phyloP scores from a whole-genome alignment of 2,329 filamentous ascomycete genomes.

The Talaromyces sp. region DNA sequence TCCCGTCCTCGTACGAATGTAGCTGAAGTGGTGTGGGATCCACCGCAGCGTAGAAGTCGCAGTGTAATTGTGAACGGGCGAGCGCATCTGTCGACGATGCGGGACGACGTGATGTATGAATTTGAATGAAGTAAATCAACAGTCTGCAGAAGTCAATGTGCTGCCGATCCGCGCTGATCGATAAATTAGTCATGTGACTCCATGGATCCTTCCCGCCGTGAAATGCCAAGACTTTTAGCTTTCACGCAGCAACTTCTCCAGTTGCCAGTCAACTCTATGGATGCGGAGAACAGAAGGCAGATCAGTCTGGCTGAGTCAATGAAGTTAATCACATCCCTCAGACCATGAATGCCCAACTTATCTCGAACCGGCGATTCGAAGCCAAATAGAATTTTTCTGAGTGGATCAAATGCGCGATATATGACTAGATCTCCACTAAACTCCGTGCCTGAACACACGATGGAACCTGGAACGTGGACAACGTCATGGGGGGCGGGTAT shows the following conservation, averaged over 20 bases:
- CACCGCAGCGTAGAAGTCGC: constrained; percentile 31
- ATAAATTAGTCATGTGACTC: constrained; percentile 5
- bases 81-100: constrained; percentile 11
- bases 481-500: constrained; percentile 1
- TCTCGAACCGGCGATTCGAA: too few relatives aligned
- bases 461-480: constrained; percentile 4
- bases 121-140: not conserved
- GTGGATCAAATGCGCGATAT: not conserved
- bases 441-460: constrained; percentile 2
- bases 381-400: not conserved
- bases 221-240: too few relatives aligned
- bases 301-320: too few relatives aligned
- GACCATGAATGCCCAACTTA: too few relatives aligned
- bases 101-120: not conserved
- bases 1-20: constrained; percentile 32
- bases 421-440: constrained; percentile 4
- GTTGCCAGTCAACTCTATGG: too few relatives aligned
- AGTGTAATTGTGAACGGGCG: constrained; percentile 29
- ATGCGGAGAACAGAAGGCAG: too few relatives aligned
- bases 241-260: too few relatives aligned
- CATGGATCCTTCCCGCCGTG: too few relatives aligned
- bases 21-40: constrained; percentile 44
- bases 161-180: too few relatives aligned
- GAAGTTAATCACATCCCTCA: too few relatives aligned
- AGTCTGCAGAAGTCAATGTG: too few relatives aligned